phyloP scores from a whole-genome alignment of 768 basidiomycete genomes.

The Lactifluus echinatus region DNA sequence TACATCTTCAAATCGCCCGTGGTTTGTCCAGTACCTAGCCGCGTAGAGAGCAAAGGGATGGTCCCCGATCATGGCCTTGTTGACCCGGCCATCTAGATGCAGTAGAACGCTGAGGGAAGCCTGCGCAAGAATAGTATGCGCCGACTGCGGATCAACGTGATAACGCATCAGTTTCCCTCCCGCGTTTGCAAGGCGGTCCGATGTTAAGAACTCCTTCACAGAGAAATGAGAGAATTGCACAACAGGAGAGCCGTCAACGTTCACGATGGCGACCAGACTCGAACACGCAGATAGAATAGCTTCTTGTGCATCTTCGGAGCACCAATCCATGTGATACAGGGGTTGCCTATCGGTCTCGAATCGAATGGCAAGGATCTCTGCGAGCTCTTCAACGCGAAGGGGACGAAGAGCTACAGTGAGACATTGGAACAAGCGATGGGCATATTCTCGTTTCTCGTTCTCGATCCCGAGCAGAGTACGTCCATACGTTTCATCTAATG shows the following conservation, averaged over 20 bases:
- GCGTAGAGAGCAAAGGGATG: background rate
- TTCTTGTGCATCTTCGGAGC: background rate
- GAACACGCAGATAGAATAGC: background rate
- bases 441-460: background rate
- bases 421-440: background rate
- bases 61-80: background rate
- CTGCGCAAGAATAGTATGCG: background rate
- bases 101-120: background rate
- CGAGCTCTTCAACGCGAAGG: conserved; percentile 3
- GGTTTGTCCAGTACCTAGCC: background rate
- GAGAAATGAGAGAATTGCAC: background rate
- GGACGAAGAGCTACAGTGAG: background rate
- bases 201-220: background rate
- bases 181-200: background rate
- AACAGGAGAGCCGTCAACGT: background rate
- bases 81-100: background rate
- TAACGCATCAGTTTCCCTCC: background rate
- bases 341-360: background rate
- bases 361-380: background rate
- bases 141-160: background rate
- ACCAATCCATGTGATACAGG: background rate
- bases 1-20: background rate
- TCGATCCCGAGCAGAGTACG: background rate
- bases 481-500: background rate
- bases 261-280: background rate